A percentile compares a stretch with the other conserved stretches of the same genome.
phyloP scores from a whole-genome alignment of 2,329 filamentous ascomycete species.

The Monascus ruber region DNA sequence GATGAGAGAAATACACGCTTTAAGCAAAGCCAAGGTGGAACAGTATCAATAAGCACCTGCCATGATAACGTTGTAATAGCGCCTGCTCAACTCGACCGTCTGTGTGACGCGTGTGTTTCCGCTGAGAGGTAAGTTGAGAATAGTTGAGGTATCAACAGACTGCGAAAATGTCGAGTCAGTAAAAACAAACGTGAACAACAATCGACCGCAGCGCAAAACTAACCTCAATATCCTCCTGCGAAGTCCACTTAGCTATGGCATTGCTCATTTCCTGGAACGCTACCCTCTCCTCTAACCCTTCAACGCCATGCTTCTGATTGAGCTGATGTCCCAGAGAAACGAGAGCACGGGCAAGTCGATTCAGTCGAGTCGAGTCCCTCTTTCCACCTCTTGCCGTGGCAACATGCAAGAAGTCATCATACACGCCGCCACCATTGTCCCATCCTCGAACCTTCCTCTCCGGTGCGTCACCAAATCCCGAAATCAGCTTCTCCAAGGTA shows the following conservation, averaged over 20 bases:
- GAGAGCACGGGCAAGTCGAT: conserved; percentile 38
- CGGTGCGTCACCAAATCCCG: conserved; percentile 54
- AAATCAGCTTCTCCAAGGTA: conserved; percentile 56
- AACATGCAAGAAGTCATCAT: conserved; percentile 50
- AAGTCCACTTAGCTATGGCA: conserved; percentile 56
- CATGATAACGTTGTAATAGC: conserved; percentile 58
- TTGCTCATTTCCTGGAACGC: conserved; percentile 74
- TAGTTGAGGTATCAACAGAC: conserved; percentile 25
- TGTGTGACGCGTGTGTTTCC: conserved; percentile 62
- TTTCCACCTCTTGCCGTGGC: conserved; percentile 28
- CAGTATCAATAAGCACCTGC: conserved; percentile 28
- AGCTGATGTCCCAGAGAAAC: conserved; percentile 29
- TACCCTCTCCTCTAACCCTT: conserved; percentile 50
- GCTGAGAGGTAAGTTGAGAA: conserved; percentile 43
- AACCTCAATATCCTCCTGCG: conserved; percentile 50
- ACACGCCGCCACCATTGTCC: conserved; percentile 70
- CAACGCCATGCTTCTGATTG: conserved; percentile 41
- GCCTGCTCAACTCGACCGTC: conserved; percentile 56
- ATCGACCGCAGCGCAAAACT: conserved; percentile 14
- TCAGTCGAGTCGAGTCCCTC: conserved; percentile 31
- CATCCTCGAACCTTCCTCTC: conserved; percentile 57
- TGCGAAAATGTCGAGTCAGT: conserved; percentile 4
- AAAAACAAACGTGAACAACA: background rate
- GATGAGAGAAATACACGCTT: too few relatives aligned
- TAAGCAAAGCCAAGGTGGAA: too few relatives aligned